Percentiles rank a stretch among this genome's conserved stretches.
Conservation (phyloP, 345 rosid species). For the Brassica rapa region DNA sequence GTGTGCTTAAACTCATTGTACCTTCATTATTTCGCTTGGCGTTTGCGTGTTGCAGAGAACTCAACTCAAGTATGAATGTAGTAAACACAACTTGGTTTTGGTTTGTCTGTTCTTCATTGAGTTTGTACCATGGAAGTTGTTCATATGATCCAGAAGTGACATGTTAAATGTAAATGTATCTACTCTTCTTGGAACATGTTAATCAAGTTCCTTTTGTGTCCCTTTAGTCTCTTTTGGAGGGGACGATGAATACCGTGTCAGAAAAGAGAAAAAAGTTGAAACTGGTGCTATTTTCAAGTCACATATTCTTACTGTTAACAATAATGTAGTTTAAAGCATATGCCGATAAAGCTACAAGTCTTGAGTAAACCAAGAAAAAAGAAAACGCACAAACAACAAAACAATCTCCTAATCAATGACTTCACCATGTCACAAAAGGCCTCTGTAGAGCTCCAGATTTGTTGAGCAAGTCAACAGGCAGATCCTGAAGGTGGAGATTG, state of each 20-base stretch:
- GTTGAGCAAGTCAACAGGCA: conserved; percentile 19
- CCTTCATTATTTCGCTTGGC: conserved; percentile 60
- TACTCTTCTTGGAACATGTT: conserved; percentile 25
- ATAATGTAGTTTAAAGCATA: conserved; percentile 9
- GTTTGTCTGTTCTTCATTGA: conserved; percentile 19
- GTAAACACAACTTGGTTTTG: background rate
- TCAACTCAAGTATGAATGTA: conserved; percentile 54
- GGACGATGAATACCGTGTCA: background rate
- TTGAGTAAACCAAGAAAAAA: background rate
- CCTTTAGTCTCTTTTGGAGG: background rate
- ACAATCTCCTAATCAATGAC: conserved; percentile 22
- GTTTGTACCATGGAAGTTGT: conserved; percentile 16
- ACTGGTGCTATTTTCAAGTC: background rate
- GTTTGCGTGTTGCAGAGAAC: conserved; percentile 49
- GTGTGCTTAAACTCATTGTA: conserved; percentile 75
- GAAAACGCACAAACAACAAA: conserved; percentile 14
- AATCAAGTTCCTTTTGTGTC: conserved; percentile 10
- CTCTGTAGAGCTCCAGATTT: conserved; percentile 13
- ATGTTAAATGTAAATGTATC: conserved; percentile 26
- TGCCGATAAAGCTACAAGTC: conserved; percentile 6
- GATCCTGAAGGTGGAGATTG: conserved; percentile 30
- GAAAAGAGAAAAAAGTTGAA: background rate
- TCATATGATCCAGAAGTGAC: conserved; percentile 7
- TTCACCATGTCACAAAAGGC: conserved; percentile 11
- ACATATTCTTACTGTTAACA: background rate